Evolutionary conservation across 106 monocot genomes (phyloP), one percentile per base, ranked within the genome.

Genomic region (Amphibolis antarctica): DNA sequence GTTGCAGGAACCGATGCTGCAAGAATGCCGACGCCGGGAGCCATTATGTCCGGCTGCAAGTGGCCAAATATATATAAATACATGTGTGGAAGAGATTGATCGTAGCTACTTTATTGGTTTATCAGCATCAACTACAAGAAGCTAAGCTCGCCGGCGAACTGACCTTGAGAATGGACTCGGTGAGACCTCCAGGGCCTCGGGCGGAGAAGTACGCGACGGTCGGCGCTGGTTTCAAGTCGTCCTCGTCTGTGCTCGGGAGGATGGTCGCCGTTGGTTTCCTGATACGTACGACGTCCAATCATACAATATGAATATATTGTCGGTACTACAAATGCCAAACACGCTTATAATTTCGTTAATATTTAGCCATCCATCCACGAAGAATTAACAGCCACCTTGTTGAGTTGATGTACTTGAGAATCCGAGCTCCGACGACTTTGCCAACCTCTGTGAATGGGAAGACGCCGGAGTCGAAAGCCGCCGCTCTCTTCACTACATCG

Each of bases 91-190:
- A 36, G 36, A 36, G 36, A 4, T 36, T 7, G 36, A 36, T 36
- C 7, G 36, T 2, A 36, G 36, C 7, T 36, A 36, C n/a, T n/a
- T n/a, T n/a, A n/a, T n/a, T n/a, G n/a, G n/a, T n/a, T n/a, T n/a
- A n/a, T n/a, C n/a, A n/a, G n/a, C n/a, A n/a, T n/a, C n/a, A n/a
- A n/a, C n/a, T n/a, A n/a, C n/a, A n/a, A n/a, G n/a, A n/a, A 36
- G 36, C 7, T 36, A 36, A 4, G 23, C 19, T 0, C 15, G 22
- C 13, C 17, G n/a, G 11, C 13, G 20, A 44, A 23, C n/a, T 29
- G 56, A 93, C 93, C 88, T 93, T 96, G 20, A 96, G 81, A 59
- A 96, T 89, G 70, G 73, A 83, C 65, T 89, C 78, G 0, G 89
- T 94, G 55, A 94, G 82, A 3, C 89, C 83, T 65, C 93, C 86